Conservation (phyloP, 2,329 filamentous ascomycete species). For the Neofusicoccum parvum region DNA sequence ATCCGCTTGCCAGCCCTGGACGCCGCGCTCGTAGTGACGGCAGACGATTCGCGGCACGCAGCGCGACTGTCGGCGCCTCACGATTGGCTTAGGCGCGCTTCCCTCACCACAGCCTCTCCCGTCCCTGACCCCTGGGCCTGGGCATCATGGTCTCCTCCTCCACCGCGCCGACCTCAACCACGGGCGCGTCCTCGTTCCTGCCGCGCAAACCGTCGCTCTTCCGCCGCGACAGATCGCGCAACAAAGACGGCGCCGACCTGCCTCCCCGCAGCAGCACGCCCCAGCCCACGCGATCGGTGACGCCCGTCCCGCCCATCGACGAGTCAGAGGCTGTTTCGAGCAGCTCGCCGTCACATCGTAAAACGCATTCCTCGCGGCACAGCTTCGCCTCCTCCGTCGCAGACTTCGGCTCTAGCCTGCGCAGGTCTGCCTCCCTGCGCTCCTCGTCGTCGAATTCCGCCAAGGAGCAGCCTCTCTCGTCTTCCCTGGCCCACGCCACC, state of each 20-base stretch:
- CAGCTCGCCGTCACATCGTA: slow-evolving; percentile 31
- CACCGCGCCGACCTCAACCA: slow-evolving; percentile 2
- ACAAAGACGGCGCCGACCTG: slow-evolving; percentile 9
- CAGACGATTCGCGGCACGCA: slow-evolving; percentile 8
- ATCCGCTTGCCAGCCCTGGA: slow-evolving; percentile 9
- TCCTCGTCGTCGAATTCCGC: slow-evolving; percentile 36
- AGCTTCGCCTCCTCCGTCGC: slow-evolving; percentile 38
- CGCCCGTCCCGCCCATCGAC: slow-evolving; percentile 21
- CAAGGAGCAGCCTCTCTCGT: slow-evolving; percentile 29
- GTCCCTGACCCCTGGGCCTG: slow-evolving; percentile 15
- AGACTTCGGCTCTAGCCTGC: slow-evolving; percentile 42
- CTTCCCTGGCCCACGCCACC: slow-evolving; percentile 36
- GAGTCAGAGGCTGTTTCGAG: slow-evolving; percentile 18
- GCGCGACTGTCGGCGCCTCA: slow-evolving; percentile 9
- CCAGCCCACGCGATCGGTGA: slow-evolving; percentile 12
- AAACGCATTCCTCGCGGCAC: slow-evolving; percentile 25
- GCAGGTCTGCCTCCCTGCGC: slow-evolving; percentile 45
- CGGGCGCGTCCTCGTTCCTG: slow-evolving; percentile 9
- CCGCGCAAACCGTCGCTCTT: slow-evolving; percentile 21
- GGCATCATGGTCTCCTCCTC: slow-evolving; percentile 20
- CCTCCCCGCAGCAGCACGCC: slow-evolving; percentile 19
- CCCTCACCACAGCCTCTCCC: neutral
- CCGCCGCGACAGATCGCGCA: slow-evolving; percentile 16
- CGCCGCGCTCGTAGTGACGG: slow-evolving; percentile 4
- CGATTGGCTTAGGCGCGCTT: neutral